A percentile compares a stretch with the other conserved stretches of the same genome.
Conservation (phyloP, 2,329 filamentous ascomycete genomes). For the Pseudogymnoascus sp. region DNA sequence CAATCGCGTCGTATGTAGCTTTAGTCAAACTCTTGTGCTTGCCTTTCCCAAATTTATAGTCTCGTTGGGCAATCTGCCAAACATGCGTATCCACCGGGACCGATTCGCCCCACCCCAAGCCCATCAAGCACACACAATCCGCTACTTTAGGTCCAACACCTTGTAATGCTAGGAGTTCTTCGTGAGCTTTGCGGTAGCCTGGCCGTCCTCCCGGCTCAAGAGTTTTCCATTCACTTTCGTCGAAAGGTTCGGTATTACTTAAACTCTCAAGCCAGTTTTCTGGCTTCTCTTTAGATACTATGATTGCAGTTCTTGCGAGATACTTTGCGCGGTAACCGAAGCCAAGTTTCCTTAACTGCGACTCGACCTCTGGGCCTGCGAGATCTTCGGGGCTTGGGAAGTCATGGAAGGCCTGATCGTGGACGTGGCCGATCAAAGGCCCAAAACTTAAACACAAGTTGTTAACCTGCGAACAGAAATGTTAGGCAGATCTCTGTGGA, state of each 20-base stretch:
- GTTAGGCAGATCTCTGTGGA: neutral
- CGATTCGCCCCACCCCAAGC: slow-evolving; percentile 87
- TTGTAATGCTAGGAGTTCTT: slow-evolving; percentile 66
- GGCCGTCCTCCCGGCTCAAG: slow-evolving; percentile 39
- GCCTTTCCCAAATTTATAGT: slow-evolving; percentile 83
- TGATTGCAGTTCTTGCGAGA: slow-evolving; percentile 74
- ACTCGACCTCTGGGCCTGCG: slow-evolving; percentile 66
- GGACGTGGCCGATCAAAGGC: slow-evolving; percentile 61
- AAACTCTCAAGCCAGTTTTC: slow-evolving; percentile 68
- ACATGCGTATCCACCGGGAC: slow-evolving; percentile 97
- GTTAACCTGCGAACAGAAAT: slow-evolving; percentile 47
- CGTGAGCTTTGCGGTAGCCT: slow-evolving; percentile 71
- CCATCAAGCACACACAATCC: slow-evolving; percentile 95
- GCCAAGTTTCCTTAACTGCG: slow-evolving; percentile 69
- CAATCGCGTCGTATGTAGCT: slow-evolving; percentile 79
- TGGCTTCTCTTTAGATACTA: slow-evolving; percentile 60
- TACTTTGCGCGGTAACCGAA: slow-evolving; percentile 96
- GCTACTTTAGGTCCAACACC: slow-evolving; percentile 96
- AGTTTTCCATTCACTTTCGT: slow-evolving; percentile 37
- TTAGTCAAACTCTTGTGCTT: slow-evolving; percentile 83
- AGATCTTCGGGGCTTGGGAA: slow-evolving; percentile 73
- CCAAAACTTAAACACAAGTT: slow-evolving; percentile 88
- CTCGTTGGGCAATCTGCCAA: slow-evolving; percentile 94
- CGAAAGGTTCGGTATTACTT: slow-evolving; percentile 60
- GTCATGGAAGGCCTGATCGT: slow-evolving; percentile 69